Evolutionary conservation across 2,329 filamentous ascomycete species (phyloP).

Genomic region (Botryotinia convoluta): DNA sequence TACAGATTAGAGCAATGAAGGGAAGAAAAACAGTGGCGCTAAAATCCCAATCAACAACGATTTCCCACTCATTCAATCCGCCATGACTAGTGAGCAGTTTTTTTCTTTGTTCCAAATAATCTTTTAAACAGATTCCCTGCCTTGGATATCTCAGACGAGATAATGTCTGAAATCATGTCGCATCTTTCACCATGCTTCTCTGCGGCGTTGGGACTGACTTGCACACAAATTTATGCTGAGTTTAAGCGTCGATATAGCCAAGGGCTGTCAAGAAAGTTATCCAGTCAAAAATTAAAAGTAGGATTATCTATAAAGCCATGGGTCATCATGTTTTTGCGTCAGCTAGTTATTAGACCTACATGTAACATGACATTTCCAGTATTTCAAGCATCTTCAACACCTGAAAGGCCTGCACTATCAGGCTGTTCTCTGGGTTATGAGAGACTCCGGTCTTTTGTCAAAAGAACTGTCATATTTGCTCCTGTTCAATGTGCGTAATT

Average conservation of each 20-base stretch:
- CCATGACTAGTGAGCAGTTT: background rate
- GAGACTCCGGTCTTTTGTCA: too few species aligned
- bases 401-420: too few species aligned
- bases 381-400: too few species aligned
- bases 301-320: too few species aligned
- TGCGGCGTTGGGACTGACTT: background rate
- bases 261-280: background rate
- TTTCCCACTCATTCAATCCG: background rate
- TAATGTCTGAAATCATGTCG: background rate
- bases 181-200: background rate
- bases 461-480: background rate
- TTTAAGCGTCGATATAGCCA: background rate
- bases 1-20: background rate
- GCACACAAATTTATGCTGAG: background rate
- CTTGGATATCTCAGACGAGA: background rate
- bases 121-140: background rate
- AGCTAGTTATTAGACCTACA: too few species aligned
- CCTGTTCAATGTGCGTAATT: background rate
- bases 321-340: too few species aligned
- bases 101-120: background rate
- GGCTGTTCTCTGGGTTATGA: too few species aligned
- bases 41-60: background rate
- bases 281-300: too few species aligned
- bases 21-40: background rate
- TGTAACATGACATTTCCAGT: too few species aligned